Evolutionary conservation across 352 stramenopile species (phyloP).

Genomic region (Globisporangium paroecandrum): DNA sequence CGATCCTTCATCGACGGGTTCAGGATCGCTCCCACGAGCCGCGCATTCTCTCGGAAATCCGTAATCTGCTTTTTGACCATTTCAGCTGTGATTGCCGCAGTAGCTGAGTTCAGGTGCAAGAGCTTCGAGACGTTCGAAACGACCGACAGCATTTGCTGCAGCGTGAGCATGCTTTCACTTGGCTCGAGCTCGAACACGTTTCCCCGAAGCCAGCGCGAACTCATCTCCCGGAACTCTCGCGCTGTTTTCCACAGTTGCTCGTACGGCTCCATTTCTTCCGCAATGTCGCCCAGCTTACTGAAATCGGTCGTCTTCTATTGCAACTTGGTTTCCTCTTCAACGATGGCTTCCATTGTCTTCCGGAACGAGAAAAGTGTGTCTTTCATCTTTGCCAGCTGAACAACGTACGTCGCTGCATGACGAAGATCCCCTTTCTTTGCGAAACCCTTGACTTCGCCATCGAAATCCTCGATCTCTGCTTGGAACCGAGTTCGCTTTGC

Average conservation of each 20-base stretch:
- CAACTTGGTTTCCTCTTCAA: slow-evolving; percentile 58
- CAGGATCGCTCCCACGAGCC: slow-evolving; percentile 60
- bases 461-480: slow-evolving; percentile 73
- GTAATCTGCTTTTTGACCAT: slow-evolving; percentile 77
- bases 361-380: slow-evolving; percentile 56
- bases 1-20: slow-evolving; percentile 65
- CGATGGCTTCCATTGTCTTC: slow-evolving; percentile 50
- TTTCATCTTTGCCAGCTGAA: slow-evolving; percentile 71
- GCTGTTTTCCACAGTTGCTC: slow-evolving; percentile 72
- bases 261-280: slow-evolving; percentile 69
- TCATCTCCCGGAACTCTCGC: slow-evolving; percentile 74
- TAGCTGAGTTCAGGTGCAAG: slow-evolving; percentile 49
- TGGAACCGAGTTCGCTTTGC: slow-evolving; percentile 67
- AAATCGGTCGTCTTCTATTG: slow-evolving; percentile 74
- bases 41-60: slow-evolving; percentile 67
- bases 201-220: slow-evolving; percentile 48
- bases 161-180: slow-evolving; percentile 35
- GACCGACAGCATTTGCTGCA: slow-evolving; percentile 57
- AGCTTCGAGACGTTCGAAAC: slow-evolving; percentile 56
- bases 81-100: slow-evolving; percentile 61
- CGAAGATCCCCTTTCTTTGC: slow-evolving; percentile 75
- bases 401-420: slow-evolving; percentile 71
- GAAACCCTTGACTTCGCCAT: slow-evolving; percentile 62
- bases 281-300: slow-evolving; percentile 69
- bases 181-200: slow-evolving; percentile 72